A percentile compares a stretch with the other conserved stretches of the same genome.
Conservation (phyloP, 805 yeast species). For the Candida ficus region DNA sequence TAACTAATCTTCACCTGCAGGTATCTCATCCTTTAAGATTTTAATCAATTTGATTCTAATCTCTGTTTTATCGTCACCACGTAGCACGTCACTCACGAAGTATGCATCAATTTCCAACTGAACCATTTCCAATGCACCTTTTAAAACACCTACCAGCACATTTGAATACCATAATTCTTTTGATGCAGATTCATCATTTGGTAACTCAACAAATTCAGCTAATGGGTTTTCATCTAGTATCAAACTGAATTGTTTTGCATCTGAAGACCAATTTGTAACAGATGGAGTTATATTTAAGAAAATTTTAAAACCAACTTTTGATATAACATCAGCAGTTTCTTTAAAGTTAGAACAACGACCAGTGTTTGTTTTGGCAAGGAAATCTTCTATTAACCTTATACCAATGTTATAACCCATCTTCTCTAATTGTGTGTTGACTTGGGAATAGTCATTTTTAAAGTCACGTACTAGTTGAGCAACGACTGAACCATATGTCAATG, state of each 20-base stretch:
- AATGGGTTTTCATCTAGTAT: slow-evolving; percentile 82
- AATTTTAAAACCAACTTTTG: slow-evolving; percentile 86
- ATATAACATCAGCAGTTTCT: slow-evolving; percentile 82
- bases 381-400: slow-evolving; percentile 84
- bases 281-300: slow-evolving; percentile 80
- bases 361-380: slow-evolving; percentile 80
- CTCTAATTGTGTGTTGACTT: slow-evolving; percentile 80
- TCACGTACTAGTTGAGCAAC: slow-evolving; percentile 90
- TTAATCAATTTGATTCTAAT: slow-evolving; percentile 64
- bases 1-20: slow-evolving; percentile 84
- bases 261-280: slow-evolving; percentile 70
- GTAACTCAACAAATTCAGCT: slow-evolving; percentile 92
- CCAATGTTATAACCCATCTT: slow-evolving; percentile 97
- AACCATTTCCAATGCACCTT: slow-evolving; percentile 94
- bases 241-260: slow-evolving; percentile 68
- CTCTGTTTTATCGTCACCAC: slow-evolving; percentile 83
- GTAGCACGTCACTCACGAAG: slow-evolving; percentile 73
- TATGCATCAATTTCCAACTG: slow-evolving; percentile 84
- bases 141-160: slow-evolving; percentile 79
- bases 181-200: slow-evolving; percentile 65
- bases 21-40: slow-evolving; percentile 87
- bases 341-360: slow-evolving; percentile 74
- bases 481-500: slow-evolving; percentile 91
- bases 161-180: slow-evolving; percentile 91
- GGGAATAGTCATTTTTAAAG: slow-evolving; percentile 63